phyloP scores from a whole-genome alignment of 169 alveolate species.

The Plasmodium fragile region DNA sequence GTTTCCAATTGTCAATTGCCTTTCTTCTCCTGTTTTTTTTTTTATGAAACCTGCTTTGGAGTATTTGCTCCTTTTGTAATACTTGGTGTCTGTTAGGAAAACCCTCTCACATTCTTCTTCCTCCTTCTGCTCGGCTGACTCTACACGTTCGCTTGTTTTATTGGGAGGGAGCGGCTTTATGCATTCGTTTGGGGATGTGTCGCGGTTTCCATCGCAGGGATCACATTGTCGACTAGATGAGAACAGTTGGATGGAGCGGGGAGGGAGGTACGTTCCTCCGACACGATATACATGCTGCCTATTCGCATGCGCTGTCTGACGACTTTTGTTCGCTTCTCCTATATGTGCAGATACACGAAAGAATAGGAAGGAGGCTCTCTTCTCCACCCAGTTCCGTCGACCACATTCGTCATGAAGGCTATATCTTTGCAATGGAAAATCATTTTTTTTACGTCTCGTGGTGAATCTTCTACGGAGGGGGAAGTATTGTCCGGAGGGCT shows the following conservation, averaged over 20 bases:
- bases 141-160: not conserved
- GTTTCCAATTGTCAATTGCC: not conserved
- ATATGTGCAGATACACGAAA: not conserved
- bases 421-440: not conserved
- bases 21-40: not conserved
- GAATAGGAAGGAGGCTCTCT: not conserved
- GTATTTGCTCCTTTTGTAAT: conserved; percentile 68
- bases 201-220: not conserved
- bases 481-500: not conserved
- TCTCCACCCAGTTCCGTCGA: not conserved
- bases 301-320: not conserved
- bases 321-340: not conserved
- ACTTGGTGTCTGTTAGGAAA: conserved; percentile 67
- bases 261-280: not conserved
- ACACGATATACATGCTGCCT: not conserved
- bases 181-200: not conserved
- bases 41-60: conserved; percentile 69
- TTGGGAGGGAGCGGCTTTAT: not conserved
- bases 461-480: not conserved
- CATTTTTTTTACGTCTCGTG: not conserved
- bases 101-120: not conserved
- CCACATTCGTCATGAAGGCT: not conserved
- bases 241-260: not conserved
- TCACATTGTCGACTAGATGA: not conserved
- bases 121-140: not conserved